Evolutionary conservation across 139 green algal genomes (phyloP).

Genomic region (Chlamydomonas incerta): DNA sequence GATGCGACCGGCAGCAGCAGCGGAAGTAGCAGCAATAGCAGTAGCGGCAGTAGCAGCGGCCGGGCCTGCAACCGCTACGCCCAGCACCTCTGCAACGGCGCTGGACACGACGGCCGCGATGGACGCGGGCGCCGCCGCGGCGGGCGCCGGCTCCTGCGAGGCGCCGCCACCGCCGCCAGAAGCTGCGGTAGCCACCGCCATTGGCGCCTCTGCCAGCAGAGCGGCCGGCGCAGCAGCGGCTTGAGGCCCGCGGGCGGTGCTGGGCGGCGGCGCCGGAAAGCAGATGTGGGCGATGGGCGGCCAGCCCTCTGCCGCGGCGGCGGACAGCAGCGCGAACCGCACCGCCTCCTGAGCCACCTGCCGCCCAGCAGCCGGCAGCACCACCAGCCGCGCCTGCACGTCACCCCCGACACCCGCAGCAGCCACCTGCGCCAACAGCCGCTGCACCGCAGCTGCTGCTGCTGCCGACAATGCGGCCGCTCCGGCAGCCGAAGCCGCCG

Average conservation of each 20-base stretch:
- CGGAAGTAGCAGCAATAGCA: no score
- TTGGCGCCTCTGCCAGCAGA: no score
- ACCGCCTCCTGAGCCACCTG: not conserved
- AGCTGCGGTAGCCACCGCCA: not conserved
- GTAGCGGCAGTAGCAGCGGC: not conserved
- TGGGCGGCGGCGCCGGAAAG: not conserved
- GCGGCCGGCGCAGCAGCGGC: no score
- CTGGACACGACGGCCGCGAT: conserved; percentile 15
- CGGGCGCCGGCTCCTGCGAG: not conserved
- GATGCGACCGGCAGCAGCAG: no score
- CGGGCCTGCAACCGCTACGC: not conserved
- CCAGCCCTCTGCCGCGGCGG: not conserved
- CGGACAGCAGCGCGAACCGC: conserved; percentile 36
- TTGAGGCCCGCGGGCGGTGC: no score
- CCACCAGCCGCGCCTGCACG: not conserved
- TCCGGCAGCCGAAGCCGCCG: no score
- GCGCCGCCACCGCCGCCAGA: not conserved
- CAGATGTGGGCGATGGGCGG: not conserved
- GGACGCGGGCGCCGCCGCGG: not conserved
- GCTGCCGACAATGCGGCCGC: no score
- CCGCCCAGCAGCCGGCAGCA: not conserved
- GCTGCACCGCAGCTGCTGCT: no score
- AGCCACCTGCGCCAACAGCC: no score
- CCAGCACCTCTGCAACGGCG: conserved; percentile 5
- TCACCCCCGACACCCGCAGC: not conserved